These are phyloP conservation scores for Liquidambar formosana DNA, from an alignment of 164 flowering plant genomes.

Conservation along the genomic window DNA sequence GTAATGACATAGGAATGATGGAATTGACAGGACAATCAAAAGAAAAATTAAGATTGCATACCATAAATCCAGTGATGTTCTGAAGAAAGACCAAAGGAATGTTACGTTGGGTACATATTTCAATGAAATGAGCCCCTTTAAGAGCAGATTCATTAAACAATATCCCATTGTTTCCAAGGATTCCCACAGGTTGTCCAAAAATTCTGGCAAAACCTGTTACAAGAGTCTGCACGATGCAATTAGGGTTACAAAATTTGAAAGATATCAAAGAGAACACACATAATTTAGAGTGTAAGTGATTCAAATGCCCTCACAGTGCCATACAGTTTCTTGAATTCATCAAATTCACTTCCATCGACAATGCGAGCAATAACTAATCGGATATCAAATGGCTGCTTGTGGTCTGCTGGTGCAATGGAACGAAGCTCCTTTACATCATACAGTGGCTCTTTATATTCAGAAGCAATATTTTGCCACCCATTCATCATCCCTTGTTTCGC, in stretches of 20 bases:
- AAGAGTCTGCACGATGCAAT: conserved; percentile 71
- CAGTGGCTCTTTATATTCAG: conserved; percentile 71
- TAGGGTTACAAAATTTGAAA: neutral
- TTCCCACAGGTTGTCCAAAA: conserved; percentile 87
- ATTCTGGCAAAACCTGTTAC: conserved; percentile 96
- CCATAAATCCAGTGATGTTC: conserved; percentile 98
- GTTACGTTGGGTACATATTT: conserved; percentile 86
- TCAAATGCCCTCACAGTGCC: conserved; percentile 82
- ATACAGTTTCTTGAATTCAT: conserved; percentile 98
- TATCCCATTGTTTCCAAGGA: conserved; percentile 95
- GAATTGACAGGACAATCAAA: neutral
- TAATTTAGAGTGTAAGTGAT: conserved; percentile 10
- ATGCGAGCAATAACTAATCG: conserved; percentile 89
- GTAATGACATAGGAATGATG: neutral
- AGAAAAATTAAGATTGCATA: conserved; percentile 26
- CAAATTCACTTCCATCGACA: conserved; percentile 97
- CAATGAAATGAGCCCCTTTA: conserved; percentile 97
- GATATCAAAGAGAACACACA: neutral
- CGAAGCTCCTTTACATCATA: conserved; percentile 87
- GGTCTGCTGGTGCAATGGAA: conserved; percentile 85
- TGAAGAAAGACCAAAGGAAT: conserved; percentile 96
- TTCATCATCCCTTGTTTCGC: conserved; percentile 38
- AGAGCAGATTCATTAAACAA: conserved; percentile 93
- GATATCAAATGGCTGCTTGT: conserved; percentile 84
- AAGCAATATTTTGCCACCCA: conserved; percentile 22